Evolutionary conservation across 768 basidiomycete genomes (phyloP).

Genomic region (Mrakia blollopis): DNA sequence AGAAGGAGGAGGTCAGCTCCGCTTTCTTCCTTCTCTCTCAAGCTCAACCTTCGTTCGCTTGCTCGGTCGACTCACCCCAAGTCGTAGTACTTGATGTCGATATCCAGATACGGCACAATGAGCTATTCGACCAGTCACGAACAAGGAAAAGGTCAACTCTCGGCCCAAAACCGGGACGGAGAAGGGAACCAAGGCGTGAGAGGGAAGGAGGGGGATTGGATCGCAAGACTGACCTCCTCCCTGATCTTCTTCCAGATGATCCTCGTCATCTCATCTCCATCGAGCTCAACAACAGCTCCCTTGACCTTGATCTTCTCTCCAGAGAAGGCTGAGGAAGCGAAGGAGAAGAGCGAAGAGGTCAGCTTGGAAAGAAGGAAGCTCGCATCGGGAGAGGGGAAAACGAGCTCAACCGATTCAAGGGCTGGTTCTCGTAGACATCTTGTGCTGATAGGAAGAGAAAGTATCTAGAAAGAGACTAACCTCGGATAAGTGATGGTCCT

Average conservation of each 20-base stretch:
- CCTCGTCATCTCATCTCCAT: slow-evolving; percentile 98
- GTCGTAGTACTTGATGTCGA: slow-evolving; percentile 98
- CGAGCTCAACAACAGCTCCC: slow-evolving; percentile 53
- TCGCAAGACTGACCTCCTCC: slow-evolving; percentile 64
- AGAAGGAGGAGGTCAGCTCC: background rate
- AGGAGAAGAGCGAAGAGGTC: background rate
- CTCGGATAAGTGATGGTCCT: background rate
- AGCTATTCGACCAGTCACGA: slow-evolving; percentile 53
- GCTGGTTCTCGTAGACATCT: background rate
- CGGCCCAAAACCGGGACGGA: slow-evolving; percentile 32
- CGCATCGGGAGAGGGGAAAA: background rate
- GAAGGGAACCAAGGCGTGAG: background rate
- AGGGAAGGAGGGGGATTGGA: background rate
- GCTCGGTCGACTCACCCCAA: slow-evolving; percentile 52
- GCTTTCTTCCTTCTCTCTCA: background rate
- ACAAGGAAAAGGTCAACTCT: slow-evolving; percentile 6
- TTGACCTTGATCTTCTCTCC: slow-evolving; percentile 15
- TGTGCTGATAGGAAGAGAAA: too few species aligned
- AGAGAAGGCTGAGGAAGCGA: background rate
- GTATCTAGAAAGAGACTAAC: background rate
- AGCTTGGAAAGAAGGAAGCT: background rate
- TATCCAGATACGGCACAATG: slow-evolving; percentile 86
- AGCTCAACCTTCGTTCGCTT: background rate
- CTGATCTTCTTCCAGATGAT: slow-evolving; percentile 99
- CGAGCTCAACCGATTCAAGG: background rate